Percentiles rank a stretch among this genome's conserved stretches.
These are phyloP conservation scores for Hymenoscyphus infarciens DNA, from an alignment of 2,329 filamentous ascomycete genomes.

Conservation along the genomic window DNA sequence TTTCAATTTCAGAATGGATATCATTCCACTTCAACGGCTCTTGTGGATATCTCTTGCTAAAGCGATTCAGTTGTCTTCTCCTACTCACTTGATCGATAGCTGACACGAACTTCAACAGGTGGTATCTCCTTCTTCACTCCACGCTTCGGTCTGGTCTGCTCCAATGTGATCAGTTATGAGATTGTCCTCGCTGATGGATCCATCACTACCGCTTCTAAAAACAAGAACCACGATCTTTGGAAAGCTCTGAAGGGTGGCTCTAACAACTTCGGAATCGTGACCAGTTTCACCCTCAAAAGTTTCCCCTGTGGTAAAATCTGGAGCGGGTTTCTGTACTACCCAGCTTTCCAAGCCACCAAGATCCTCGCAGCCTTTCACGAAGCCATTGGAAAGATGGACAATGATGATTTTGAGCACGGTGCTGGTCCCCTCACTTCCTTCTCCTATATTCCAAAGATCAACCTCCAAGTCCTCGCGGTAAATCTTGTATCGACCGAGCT, in stretches of 20 bases:
- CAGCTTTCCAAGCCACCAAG: conserved; percentile 3
- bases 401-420: conserved; percentile 10
- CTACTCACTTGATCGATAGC: neutral
- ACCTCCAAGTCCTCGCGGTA: conserved; percentile 9
- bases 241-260: conserved; percentile 18
- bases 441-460: conserved; percentile 13
- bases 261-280: conserved; percentile 19
- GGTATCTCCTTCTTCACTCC: conserved; percentile 19
- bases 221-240: conserved; percentile 17
- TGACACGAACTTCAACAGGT: neutral
- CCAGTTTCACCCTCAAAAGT: conserved; percentile 16
- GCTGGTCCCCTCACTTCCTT: conserved; percentile 10
- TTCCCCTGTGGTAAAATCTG: conserved; percentile 14
- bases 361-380: conserved; percentile 11
- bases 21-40: neutral
- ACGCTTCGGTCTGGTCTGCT: conserved; percentile 15
- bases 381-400: conserved; percentile 10
- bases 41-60: neutral
- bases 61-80: neutral
- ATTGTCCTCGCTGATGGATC: conserved; percentile 36
- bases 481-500: neutral
- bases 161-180: conserved; percentile 37
- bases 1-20: neutral
- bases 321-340: conserved; percentile 8
- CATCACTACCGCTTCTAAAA: conserved; percentile 12